These are phyloP conservation scores for Amanita fuliginea DNA, from an alignment of 768 basidiomycete species.

Conservation along the genomic window DNA sequence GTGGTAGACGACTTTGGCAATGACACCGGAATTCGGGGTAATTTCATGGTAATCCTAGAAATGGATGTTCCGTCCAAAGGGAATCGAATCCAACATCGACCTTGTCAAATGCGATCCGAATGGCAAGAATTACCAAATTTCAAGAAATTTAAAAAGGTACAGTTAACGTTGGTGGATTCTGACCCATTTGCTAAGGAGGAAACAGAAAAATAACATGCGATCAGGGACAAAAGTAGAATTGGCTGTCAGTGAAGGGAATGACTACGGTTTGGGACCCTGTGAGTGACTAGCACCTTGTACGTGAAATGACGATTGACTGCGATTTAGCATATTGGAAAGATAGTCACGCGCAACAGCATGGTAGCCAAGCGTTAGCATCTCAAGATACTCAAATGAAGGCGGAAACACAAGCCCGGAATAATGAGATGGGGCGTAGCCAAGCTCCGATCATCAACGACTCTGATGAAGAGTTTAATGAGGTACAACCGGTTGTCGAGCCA, in stretches of 20 bases:
- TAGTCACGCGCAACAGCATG: constrained; percentile 15
- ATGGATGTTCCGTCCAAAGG: constrained; percentile 40
- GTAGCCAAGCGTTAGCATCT: constrained; percentile 11
- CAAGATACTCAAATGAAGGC: constrained; percentile 7
- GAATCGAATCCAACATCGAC: constrained; percentile 9
- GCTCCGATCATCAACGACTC: constrained; percentile 26
- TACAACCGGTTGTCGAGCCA: constrained; percentile 1
- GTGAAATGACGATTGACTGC: not conserved
- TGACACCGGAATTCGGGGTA: constrained; percentile 49
- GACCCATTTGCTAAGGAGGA: not conserved
- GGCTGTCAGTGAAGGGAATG: constrained; percentile 36
- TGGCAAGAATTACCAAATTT: constrained; percentile 53
- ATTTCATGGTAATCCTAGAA: constrained; percentile 73
- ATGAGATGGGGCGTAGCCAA: constrained; percentile 11
- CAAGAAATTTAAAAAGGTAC: constrained; percentile 73
- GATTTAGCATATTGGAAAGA: constrained; percentile 50
- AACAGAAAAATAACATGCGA: constrained; percentile 17
- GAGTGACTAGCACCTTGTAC: constrained; percentile 6
- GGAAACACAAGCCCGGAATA: constrained; percentile 10
- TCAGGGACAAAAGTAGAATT: constrained; percentile 36
- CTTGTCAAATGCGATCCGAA: constrained; percentile 14
- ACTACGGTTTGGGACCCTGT: constrained; percentile 46
- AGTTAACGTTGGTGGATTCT: not conserved
- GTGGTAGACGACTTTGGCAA: constrained; percentile 58
- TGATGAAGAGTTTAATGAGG: constrained; percentile 20